Conservation (phyloP, 1,284 basidiomycete species). For the Sanghuangporus weigelae region DNA sequence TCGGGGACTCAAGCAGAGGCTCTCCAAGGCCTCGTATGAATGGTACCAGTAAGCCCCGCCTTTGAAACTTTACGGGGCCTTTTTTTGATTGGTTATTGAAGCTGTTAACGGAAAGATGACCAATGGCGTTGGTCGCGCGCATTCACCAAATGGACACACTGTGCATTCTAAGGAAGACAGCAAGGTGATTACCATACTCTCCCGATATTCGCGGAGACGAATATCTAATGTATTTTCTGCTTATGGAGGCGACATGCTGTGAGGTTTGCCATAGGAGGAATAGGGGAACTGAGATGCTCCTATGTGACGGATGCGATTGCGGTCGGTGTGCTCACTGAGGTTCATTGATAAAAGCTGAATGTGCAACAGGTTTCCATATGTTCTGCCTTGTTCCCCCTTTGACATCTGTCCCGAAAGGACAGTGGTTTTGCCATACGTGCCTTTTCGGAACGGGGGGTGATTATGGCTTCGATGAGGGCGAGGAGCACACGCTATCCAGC, state of each 20-base stretch:
- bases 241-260: slow-evolving; percentile 37
- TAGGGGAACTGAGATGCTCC: slow-evolving; percentile 83
- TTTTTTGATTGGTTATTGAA: neutral
- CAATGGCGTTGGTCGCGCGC: slow-evolving; percentile 4
- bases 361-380: slow-evolving; percentile 81
- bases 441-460: slow-evolving; percentile 93
- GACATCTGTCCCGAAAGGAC: slow-evolving; percentile 77
- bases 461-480: slow-evolving; percentile 97
- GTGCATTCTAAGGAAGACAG: slow-evolving; percentile 11
- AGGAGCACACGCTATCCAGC: slow-evolving; percentile 89
- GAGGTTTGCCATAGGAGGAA: slow-evolving; percentile 91
- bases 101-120: slow-evolving; percentile 7
- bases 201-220: neutral
- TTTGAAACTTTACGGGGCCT: neutral
- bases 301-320: slow-evolving; percentile 97
- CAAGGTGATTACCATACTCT: neutral
- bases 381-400: slow-evolving; percentile 94
- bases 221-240: neutral
- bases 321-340: slow-evolving; percentile 45
- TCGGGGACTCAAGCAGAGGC: slow-evolving; percentile 21
- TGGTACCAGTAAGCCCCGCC: slow-evolving; percentile 29
- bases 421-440: slow-evolving; percentile 97
- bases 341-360: slow-evolving; percentile 19
- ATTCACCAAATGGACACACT: neutral
- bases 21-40: slow-evolving; percentile 31